phyloP scores from a whole-genome alignment of 2,329 filamentous ascomycete genomes.

The Bipolaris bicolor region DNA sequence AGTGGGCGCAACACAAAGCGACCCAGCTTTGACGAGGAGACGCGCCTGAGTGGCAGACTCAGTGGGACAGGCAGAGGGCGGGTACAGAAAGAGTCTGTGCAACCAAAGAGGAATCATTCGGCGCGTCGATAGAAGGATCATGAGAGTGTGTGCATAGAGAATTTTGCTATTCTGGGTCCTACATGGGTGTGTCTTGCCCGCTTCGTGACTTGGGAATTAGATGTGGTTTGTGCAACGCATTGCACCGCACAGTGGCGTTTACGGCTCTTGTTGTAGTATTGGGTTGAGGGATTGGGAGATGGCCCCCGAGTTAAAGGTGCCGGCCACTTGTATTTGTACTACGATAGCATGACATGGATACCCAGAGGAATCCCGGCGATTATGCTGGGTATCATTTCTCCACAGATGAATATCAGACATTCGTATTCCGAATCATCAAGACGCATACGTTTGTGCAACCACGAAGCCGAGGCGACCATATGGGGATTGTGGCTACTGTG shows the following conservation, averaged over 20 bases:
- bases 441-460: neutral
- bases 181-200: neutral
- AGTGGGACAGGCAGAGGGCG: slow-evolving; percentile 37
- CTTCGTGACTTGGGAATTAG: slow-evolving; percentile 4
- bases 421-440: neutral
- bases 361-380: slow-evolving; percentile 13
- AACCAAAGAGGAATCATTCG: slow-evolving; percentile 30
- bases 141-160: neutral
- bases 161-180: neutral
- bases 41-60: slow-evolving; percentile 24
- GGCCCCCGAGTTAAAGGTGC: slow-evolving; percentile 10
- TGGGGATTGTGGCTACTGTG: neutral
- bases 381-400: slow-evolving; percentile 12
- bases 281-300: slow-evolving; percentile 2
- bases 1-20: slow-evolving; percentile 27
- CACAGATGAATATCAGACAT: slow-evolving; percentile 6
- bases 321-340: slow-evolving; percentile 22
- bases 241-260: slow-evolving; percentile 23
- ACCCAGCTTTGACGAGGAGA: slow-evolving; percentile 21
- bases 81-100: slow-evolving; percentile 39
- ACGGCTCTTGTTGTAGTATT: slow-evolving; percentile 11
- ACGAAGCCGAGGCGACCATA: neutral
- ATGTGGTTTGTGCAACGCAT: slow-evolving; percentile 3
- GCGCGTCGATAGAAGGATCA: slow-evolving; percentile 22
- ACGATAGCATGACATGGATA: slow-evolving; percentile 21